phyloP scores from a whole-genome alignment of 371 early-diverging fungal species.

The Zopfochytrium polystomum region DNA sequence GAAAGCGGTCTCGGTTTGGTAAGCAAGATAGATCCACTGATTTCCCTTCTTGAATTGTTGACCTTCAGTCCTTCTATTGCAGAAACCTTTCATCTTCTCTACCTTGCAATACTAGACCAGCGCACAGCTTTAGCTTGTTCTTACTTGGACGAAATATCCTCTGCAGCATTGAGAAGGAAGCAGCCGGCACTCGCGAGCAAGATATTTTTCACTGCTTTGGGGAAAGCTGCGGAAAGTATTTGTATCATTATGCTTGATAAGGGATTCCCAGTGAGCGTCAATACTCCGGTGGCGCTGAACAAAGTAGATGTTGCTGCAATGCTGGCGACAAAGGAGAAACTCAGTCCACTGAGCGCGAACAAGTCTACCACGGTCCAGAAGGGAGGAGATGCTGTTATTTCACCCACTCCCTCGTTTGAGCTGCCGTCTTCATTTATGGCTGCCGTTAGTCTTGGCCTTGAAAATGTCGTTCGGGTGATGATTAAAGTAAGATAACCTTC shows the following conservation, averaged over 20 bases:
- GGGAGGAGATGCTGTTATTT: neutral
- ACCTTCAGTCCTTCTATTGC: neutral
- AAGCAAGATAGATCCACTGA: neutral
- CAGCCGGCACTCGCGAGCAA: constrained; percentile 35
- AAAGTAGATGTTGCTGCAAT: constrained; percentile 8
- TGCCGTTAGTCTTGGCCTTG: constrained; percentile 44
- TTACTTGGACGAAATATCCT: constrained; percentile 33
- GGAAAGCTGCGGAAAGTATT: constrained; percentile 43
- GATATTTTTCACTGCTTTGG: constrained; percentile 43
- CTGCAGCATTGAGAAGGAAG: constrained; percentile 36
- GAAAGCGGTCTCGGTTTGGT: constrained; percentile 23
- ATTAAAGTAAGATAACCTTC: constrained; percentile 36
- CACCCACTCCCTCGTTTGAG: constrained; percentile 16
- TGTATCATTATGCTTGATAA: constrained; percentile 51
- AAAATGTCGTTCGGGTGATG: constrained; percentile 43
- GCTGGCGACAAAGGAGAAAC: constrained; percentile 3
- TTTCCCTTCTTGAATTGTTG: neutral
- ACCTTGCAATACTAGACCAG: constrained; percentile 27
- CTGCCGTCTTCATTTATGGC: constrained; percentile 47
- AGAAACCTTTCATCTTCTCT: constrained; percentile 28
- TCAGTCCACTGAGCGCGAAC: neutral
- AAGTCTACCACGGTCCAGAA: neutral
- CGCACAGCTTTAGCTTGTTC: constrained; percentile 21
- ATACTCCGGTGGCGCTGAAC: constrained; percentile 33
- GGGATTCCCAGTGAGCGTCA: constrained; percentile 54